Base-by-base conservation (phyloP, 2,329 filamentous ascomycete species). In the Alternaria tenuissima region DNA sequence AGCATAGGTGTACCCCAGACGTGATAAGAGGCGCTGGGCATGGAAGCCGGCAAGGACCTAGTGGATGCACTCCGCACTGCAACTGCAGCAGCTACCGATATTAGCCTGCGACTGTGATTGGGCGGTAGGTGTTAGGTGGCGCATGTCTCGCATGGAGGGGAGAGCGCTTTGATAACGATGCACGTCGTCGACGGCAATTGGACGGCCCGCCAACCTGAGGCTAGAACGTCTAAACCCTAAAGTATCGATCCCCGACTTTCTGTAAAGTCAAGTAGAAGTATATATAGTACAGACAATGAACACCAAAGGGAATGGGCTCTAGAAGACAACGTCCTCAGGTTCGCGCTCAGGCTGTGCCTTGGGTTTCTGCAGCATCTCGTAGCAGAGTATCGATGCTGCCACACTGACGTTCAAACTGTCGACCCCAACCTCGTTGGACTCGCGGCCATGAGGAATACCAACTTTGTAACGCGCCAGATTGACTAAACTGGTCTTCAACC, bases 381-480 rank as follows among this genome's bases (percentile, higher is more conserved):
- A 86, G 63, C 89, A 89, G 52, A 98, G 80, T 49, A 98, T 81
- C 1, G 88, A 93, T 7, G 92, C 88, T 1, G 95, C 94, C 20
- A 96, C 94, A 73, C 92, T 93, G 39, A 98, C 95, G 75, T 99
- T 98, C 76, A 99, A 80, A 77, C 93, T 97, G 78, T 98, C 94
- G 3, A 99, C 88, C 1, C 85, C 75, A 67, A 88, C 76, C 72
- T 85, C 75, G 71, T 82, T 63, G 73, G 81, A 42, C 2, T 70
- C 64, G 78, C 84, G 65, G 66, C 80, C 77, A 77, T 85, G 76
- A 76, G 86, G 66, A 55, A 99, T 92, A 7, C 89, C 84, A 16
- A 89, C 81, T 26, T 83, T 81, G 20, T 80, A 81, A 72, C 96
- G 88, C 0, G 91, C 89, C 58, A 87, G 84, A 42, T 85, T 86